Base-by-base conservation (phyloP, 2,329 filamentous ascomycete species). In the Cryphonectria japonica region DNA sequence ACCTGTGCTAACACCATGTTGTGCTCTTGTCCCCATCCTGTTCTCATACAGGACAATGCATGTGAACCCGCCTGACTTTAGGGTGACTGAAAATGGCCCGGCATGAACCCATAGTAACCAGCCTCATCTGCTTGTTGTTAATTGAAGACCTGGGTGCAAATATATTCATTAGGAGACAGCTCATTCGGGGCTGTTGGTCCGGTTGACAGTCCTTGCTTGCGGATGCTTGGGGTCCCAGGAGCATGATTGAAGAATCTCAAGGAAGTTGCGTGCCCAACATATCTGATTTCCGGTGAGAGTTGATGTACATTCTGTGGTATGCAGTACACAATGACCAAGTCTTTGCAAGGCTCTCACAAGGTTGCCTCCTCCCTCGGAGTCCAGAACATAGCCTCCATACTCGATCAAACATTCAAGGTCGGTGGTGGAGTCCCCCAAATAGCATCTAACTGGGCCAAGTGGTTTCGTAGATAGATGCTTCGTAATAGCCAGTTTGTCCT, bases 391-490 rank as follows among this genome's bases (percentile, higher is more conserved):
- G 4, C 86, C 87, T 7, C 79, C 78, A 1, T 77, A 78, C 32
- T 77, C 76, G 4, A 87, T 74, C 52, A 89, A 77, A 71, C 87
- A 89, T 75, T 85, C 83, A 69, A 89, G 77, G 76, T 89, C 87
- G 1, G 87, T 89, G 1, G 82, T 82, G 39, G 87, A 88, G 76
- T 89, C 87, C 9, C 87, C 87, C 76, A 88, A 84, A 78, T 89
- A 89, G n/a, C 87, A 76, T 41, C 34, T 34, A 1, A 70, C 73
- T 5, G 76, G 73, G 43, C 62, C 72, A 43, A 75, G 71, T 60
- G 83, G 73, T 8, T 78, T 75, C n/a, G 76, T 69, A 71, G 87
- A 29, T 26, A 68, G 39, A 64, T 61, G 34, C 11, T 46, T 32
- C 29, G 69, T 75, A 2, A 80, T 83, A 14, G 79, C 77, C 26